Conservation (phyloP, 306 rosid genomes). For the Gastrolobium villosum region DNA sequence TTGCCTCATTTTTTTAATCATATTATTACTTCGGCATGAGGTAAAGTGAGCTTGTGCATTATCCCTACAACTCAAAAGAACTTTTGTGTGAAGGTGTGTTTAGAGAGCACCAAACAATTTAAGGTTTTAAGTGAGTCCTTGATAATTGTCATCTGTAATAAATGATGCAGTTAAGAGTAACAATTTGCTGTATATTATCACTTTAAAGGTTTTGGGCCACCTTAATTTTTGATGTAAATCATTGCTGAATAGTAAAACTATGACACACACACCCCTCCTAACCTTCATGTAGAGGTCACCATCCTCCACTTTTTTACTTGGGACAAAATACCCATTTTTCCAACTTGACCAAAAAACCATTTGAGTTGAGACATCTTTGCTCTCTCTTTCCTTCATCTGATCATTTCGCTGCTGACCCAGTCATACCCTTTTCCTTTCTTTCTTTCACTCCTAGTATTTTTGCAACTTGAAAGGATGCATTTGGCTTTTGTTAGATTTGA, state of each 20-base stretch:
- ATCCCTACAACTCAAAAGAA: conserved; percentile 14
- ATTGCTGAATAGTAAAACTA: conserved; percentile 1
- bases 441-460: not conserved
- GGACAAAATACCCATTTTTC: not conserved
- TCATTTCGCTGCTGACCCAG: not conserved
- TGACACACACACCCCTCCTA: not conserved
- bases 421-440: not conserved
- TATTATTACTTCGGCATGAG: not conserved
- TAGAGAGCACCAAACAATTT: conserved; percentile 6
- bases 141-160: conserved; percentile 17
- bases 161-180: not conserved
- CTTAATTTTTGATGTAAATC: not conserved
- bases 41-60: conserved; percentile 23
- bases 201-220: conserved; percentile 14
- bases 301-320: not conserved
- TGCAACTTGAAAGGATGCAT: conserved; percentile 32
- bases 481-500: not conserved
- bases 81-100: not conserved
- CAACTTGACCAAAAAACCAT: conserved; percentile 9
- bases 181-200: not conserved
- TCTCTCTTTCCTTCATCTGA: not conserved
- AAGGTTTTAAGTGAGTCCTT: conserved; percentile 3
- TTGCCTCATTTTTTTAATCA: conserved; percentile 8
- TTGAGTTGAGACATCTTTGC: not conserved
- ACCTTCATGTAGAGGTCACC: not conserved